These are phyloP conservation scores for Fonsecaea pedrosoi DNA, from an alignment of 2,329 filamentous ascomycete genomes.

Conservation along the genomic window DNA sequence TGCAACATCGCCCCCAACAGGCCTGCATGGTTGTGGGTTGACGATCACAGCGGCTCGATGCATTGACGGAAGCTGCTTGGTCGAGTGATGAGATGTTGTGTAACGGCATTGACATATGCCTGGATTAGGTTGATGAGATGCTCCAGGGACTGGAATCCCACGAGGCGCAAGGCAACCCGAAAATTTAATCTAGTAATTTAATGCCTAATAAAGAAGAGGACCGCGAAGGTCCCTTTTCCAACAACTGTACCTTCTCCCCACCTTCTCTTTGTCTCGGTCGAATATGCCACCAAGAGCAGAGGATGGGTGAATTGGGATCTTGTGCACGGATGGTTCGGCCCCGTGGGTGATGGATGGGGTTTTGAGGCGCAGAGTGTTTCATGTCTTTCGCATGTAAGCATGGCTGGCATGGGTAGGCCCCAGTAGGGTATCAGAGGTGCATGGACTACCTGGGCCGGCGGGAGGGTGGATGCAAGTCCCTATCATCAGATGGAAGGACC, in stretches of 20 bases:
- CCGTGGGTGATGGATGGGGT: neutral
- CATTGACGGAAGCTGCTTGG: neutral
- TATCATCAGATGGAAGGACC: too few species aligned
- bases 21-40: neutral
- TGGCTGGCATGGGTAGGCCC: neutral
- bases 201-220: constrained; percentile 23
- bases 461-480: too few species aligned
- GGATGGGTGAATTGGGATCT: neutral
- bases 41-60: neutral
- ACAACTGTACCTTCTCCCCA: too few species aligned
- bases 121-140: neutral
- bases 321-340: neutral
- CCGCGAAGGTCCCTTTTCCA: neutral
- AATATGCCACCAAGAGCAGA: too few species aligned
- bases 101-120: neutral
- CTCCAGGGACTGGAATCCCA: neutral
- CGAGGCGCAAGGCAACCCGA: constrained; percentile 1
- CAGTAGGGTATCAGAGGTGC: too few species aligned
- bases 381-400: neutral
- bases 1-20: neutral
- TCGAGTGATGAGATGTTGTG: neutral
- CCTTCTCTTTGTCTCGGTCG: too few species aligned
- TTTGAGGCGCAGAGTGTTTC: constrained; percentile 13
- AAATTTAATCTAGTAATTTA: constrained; percentile 28
- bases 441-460: too few species aligned